Conservation (phyloP, 169 alveolate genomes). For the Babesia bigemina region DNA sequence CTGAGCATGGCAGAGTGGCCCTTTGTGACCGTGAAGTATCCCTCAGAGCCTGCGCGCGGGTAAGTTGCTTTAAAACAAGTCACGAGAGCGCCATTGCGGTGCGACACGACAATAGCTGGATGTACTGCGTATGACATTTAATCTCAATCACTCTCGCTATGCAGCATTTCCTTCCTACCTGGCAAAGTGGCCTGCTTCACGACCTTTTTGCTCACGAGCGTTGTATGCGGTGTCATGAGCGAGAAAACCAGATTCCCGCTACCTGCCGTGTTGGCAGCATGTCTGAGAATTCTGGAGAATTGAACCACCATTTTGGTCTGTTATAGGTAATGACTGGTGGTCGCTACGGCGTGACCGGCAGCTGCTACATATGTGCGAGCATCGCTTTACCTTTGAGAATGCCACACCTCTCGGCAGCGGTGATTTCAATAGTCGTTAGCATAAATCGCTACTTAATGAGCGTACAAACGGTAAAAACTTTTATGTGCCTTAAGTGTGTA, state of each 20-base stretch:
- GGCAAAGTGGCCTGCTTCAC: constrained; percentile 46
- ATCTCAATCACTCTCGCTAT: not conserved
- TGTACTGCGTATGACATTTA: not conserved
- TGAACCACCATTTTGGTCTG: constrained; percentile 22
- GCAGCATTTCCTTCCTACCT: constrained; percentile 2
- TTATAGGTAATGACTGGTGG: not conserved
- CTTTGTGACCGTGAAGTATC: constrained; percentile 66
- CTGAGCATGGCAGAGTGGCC: constrained; percentile 69
- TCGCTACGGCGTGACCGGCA: not conserved
- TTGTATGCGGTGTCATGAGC: constrained; percentile 44
- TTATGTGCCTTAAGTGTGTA: not conserved
- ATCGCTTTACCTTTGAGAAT: not conserved
- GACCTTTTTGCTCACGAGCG: constrained; percentile 28
- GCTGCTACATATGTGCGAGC: not conserved
- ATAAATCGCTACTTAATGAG: not conserved
- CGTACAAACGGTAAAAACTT: not conserved
- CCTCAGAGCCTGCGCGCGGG: constrained; percentile 52
- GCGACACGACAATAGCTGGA: not conserved
- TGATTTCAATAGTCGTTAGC: not conserved
- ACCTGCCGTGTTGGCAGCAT: constrained; percentile 29
- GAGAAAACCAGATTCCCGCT: constrained; percentile 35
- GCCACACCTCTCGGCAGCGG: not conserved
- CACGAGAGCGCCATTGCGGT: not conserved
- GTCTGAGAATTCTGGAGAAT: constrained; percentile 38
- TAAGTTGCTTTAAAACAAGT: not conserved